Conservation (phyloP, 1,284 basidiomycete species). For the Leccinum insolens region DNA sequence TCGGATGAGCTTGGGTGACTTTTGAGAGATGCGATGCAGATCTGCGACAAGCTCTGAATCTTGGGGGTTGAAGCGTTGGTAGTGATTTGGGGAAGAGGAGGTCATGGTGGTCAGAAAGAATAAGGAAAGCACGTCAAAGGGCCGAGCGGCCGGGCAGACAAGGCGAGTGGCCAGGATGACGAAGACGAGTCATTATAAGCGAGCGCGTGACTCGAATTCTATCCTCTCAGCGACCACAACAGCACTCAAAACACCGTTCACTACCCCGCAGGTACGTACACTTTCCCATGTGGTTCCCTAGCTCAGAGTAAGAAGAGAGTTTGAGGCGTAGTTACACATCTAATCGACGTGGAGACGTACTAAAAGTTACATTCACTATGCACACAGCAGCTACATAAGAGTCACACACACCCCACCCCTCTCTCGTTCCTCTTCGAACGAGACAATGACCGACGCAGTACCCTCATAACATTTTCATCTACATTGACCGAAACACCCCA, state of each 20-base stretch:
- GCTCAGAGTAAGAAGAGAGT: no score
- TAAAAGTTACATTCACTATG: no score
- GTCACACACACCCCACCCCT: no score
- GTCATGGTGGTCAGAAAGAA: conserved; percentile 14
- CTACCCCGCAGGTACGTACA: no score
- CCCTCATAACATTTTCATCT: not conserved
- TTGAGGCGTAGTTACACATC: no score
- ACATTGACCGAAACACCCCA: not conserved
- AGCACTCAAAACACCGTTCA: no score
- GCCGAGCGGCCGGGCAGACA: conserved; percentile 5
- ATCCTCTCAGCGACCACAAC: no score
- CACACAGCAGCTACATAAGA: no score
- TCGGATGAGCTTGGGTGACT: conserved; percentile 61
- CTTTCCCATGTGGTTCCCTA: no score
- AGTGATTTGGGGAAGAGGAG: not conserved
- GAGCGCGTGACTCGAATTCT: not conserved
- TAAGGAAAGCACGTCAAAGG: conserved; percentile 9
- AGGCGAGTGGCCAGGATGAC: not conserved
- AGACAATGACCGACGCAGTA: not conserved
- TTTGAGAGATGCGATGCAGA: conserved; percentile 52
- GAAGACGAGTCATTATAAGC: not conserved
- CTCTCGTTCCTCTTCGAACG: not conserved
- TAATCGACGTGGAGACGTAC: no score
- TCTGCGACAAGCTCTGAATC: conserved; percentile 62
- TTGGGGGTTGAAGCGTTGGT: conserved; percentile 27